phyloP scores from a whole-genome alignment of 1,284 basidiomycete species.

The Boletus semigastroideus region DNA sequence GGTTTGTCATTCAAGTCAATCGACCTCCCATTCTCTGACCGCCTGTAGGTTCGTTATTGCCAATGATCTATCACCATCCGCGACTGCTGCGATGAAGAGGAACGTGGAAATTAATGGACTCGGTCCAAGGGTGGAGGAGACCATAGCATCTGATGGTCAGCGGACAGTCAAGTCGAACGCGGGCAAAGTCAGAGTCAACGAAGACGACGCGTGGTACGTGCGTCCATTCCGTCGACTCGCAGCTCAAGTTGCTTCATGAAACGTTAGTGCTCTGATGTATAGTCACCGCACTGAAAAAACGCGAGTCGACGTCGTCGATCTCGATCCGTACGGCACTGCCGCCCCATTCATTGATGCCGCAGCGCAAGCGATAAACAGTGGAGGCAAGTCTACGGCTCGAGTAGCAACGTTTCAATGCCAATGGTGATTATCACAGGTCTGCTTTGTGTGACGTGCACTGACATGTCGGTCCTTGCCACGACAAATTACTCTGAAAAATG shows the following conservation, averaged over 20 bases:
- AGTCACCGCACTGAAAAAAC: conserved; percentile 71
- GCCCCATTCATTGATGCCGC: conserved; percentile 97
- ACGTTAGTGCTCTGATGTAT: conserved; percentile 83
- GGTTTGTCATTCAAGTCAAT: conserved; percentile 43
- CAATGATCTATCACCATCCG: conserved; percentile 87
- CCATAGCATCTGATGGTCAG: conserved; percentile 18
- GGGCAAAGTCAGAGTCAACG: conserved; percentile 78
- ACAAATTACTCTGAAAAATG: conserved; percentile 97
- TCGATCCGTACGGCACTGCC: conserved; percentile 98
- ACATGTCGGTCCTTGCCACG: conserved; percentile 91
- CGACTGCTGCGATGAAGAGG: conserved; percentile 83
- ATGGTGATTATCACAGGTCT: conserved; percentile 49
- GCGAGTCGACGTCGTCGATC: conserved; percentile 91
- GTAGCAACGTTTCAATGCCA: neutral
- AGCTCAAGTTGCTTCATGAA: neutral
- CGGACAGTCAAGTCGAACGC: conserved; percentile 19
- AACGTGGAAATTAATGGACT: conserved; percentile 92
- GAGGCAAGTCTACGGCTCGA: conserved; percentile 50
- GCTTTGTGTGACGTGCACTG: conserved; percentile 95
- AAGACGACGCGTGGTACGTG: conserved; percentile 85
- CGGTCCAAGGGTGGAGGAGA: conserved; percentile 38
- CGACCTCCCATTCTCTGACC: conserved; percentile 3
- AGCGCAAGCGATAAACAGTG: conserved; percentile 87
- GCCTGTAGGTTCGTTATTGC: conserved; percentile 76
- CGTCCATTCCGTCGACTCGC: conserved; percentile 8